Percentiles rank a stretch among this genome's conserved stretches.
These are phyloP conservation scores for Flaveria trinervia DNA, from an alignment of 129 eudicot genomes.

Conservation along the genomic window DNA sequence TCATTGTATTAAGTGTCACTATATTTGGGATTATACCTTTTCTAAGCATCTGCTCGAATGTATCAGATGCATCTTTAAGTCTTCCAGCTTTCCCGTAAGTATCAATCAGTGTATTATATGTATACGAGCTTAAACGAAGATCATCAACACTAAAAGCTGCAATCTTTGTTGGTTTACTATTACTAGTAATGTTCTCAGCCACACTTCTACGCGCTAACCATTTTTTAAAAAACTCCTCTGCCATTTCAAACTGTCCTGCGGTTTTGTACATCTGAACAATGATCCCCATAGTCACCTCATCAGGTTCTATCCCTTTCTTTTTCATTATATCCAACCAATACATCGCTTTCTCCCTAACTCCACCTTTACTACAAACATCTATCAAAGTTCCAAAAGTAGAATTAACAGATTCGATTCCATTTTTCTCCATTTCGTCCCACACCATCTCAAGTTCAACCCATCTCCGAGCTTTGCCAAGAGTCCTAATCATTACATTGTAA, in stretches of 20 bases:
- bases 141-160: conserved; percentile 27
- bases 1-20: conserved; percentile 87
- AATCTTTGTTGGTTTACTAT: neutral
- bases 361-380: conserved; percentile 91
- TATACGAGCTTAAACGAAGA: conserved; percentile 55
- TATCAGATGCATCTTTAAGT: conserved; percentile 60
- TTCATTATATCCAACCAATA: conserved; percentile 70
- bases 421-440: conserved; percentile 65
- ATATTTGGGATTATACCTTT: conserved; percentile 67
- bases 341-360: conserved; percentile 57
- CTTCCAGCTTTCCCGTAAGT: conserved; percentile 85
- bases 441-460: conserved; percentile 70
- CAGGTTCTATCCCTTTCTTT: conserved; percentile 64
- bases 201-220: conserved; percentile 55
- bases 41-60: conserved; percentile 58
- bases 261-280: conserved; percentile 80
- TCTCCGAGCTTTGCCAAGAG: conserved; percentile 58
- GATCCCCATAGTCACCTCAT: conserved; percentile 83
- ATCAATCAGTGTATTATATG: conserved; percentile 85
- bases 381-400: conserved; percentile 88
- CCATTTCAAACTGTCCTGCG: conserved; percentile 70
- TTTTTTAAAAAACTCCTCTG: conserved; percentile 68
- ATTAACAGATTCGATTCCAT: conserved; percentile 46
- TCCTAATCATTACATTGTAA: conserved; percentile 76
- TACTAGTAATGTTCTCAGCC: conserved; percentile 29